A percentile compares a stretch with the other conserved stretches of the same genome.
Evolutionary conservation across 371 early-diverging fungal genomes (phyloP).

Genomic region (Zopfochytrium polystomum): DNA sequence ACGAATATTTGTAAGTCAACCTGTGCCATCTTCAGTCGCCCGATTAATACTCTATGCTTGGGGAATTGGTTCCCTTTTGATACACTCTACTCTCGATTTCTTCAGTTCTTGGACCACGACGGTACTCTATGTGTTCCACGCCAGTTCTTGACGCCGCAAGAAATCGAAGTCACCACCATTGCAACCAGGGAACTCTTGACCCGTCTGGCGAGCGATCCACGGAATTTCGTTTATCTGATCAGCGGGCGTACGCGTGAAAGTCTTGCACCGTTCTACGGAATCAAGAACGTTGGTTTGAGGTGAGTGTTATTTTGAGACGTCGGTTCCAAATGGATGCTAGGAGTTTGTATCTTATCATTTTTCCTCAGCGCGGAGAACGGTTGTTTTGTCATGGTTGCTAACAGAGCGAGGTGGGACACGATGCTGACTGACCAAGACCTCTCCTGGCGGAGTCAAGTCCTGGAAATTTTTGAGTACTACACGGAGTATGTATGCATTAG

Average conservation of each 20-base stretch:
- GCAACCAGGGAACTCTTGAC: slow-evolving; percentile 46
- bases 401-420: slow-evolving; percentile 47
- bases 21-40: slow-evolving; percentile 3
- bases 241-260: slow-evolving; percentile 35
- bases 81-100: slow-evolving; percentile 10
- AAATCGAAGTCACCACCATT: neutral
- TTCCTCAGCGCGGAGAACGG: slow-evolving; percentile 78
- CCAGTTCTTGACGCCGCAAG: slow-evolving; percentile 49
- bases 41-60: slow-evolving; percentile 25
- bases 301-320: slow-evolving; percentile 25
- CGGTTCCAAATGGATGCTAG: neutral
- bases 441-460: slow-evolving; percentile 39
- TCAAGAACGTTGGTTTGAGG: slow-evolving; percentile 76
- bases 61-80: slow-evolving; percentile 15
- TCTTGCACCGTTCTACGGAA: slow-evolving; percentile 36
- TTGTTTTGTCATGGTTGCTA: slow-evolving; percentile 67
- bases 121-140: slow-evolving; percentile 77
- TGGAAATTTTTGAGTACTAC: slow-evolving; percentile 85
- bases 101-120: slow-evolving; percentile 80
- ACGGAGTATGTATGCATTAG: slow-evolving; percentile 54
- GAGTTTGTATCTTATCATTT: neutral
- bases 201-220: slow-evolving; percentile 60
- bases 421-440: slow-evolving; percentile 36
- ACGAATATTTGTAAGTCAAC: slow-evolving; percentile 55
- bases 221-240: slow-evolving; percentile 45